Conservation (phyloP, 148 eudicot genomes). For the Vaccinium darrowii region DNA sequence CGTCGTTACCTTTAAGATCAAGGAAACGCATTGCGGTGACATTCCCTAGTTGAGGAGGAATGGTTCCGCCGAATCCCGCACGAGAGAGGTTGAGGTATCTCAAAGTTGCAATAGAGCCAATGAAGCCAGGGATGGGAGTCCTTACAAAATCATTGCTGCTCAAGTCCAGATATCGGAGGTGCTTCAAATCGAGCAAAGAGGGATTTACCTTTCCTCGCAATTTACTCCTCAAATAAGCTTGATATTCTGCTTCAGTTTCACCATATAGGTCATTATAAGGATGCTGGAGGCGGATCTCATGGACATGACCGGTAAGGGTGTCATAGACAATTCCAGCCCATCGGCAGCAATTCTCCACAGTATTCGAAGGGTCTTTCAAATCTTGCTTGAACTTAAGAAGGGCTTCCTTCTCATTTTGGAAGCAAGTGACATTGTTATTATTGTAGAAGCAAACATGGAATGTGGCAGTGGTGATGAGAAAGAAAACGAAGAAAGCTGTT, state of each 20-base stretch:
- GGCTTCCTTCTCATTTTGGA: not conserved
- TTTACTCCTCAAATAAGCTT: too few species aligned
- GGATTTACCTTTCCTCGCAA: too few species aligned
- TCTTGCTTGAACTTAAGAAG: not conserved
- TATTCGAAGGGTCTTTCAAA: not conserved
- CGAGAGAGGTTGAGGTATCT: conserved; percentile 13
- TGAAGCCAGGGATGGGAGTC: too few species aligned
- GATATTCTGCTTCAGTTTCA: too few species aligned
- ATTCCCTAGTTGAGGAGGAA: conserved; percentile 20
- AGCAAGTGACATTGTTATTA: not conserved
- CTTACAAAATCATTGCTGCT: too few species aligned
- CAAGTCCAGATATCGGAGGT: too few species aligned
- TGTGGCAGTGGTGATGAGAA: not conserved
- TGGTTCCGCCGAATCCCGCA: not conserved
- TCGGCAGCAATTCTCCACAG: not conserved
- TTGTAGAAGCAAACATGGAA: not conserved
- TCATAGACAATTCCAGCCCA: not conserved
- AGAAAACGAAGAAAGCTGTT: not conserved
- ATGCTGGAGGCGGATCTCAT: not conserved
- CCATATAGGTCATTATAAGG: not conserved
- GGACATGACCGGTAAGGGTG: not conserved
- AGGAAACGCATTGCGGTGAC: not conserved
- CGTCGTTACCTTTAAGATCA: not conserved
- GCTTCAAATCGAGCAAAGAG: too few species aligned
- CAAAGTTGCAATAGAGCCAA: not conserved